Base-by-base conservation (phyloP, 768 basidiomycete genomes). In the Rhodotorula diobovata region DNA sequence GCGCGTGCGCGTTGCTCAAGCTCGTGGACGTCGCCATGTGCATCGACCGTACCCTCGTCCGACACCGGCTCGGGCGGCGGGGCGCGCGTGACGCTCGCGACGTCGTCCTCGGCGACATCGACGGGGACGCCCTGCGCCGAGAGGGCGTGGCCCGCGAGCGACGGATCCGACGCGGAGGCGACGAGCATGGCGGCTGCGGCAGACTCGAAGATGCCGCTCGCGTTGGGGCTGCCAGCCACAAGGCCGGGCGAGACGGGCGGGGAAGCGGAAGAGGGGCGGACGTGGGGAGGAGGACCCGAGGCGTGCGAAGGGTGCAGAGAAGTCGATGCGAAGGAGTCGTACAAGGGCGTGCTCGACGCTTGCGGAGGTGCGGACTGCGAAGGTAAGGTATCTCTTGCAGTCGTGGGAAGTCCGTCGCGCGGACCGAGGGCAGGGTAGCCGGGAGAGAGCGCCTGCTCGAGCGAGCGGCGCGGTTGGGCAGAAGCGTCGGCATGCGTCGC, bases 111-210 rank as follows among this genome's bases (percentile, higher is more conserved):
- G 8, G 12, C 41, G 41, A 59, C 37, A 18, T 59, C 58, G 28
- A 45, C 35, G 2, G 58, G 58, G 20, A 59, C 30, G 25, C 37
- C 58, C 37, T 59, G 58, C 28, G n/a, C n/a, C 28, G 41, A 30
- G 35, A 59, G 41, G 9, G n/a, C 41, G 30, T 43, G 25, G 46
- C 23, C 25, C 6, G 34, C 32, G 21, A 59, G 14, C 56, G 9
- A 41, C 20, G 65, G n/a, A 30, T 58, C 56, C 28, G 65, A 57
- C 4, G 56, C 10, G 1, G 28, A 32, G 2, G 65, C n/a, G n/a
- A 46, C 65, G 56, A 66, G 65, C 65, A 66, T 66, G 28, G 48
- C 57, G 1, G 56, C 65, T 0, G 65, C 65, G 35, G 65, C 65
- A 0, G 56, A 50, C 5, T 48, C 45, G 39, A 66, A 59, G 8